A percentile compares a stretch with the other conserved stretches of the same genome.
These are phyloP conservation scores for Acmispon strigosus DNA, from an alignment of 306 rosid species.

Conservation along the genomic window DNA sequence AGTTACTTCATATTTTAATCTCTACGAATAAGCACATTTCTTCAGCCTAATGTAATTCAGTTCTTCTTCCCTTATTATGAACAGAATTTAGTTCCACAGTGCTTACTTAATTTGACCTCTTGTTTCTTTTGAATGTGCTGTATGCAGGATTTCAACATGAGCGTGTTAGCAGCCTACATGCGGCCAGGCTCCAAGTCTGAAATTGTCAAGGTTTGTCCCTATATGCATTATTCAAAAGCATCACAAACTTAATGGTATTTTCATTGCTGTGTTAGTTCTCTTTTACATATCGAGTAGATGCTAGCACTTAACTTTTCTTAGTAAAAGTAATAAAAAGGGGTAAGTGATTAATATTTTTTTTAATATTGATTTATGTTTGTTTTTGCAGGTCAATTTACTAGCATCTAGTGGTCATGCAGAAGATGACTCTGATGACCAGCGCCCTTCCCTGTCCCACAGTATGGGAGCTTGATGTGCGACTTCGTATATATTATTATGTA, in stretches of 20 bases:
- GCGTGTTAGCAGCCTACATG: conserved; percentile 72
- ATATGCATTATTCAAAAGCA: conserved; percentile 12
- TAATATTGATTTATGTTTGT: not conserved
- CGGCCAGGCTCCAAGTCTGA: conserved; percentile 73
- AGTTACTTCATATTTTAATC: not conserved
- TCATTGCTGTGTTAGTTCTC: not conserved
- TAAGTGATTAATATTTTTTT: too few species aligned
- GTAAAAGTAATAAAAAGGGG: too few species aligned
- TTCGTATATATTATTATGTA: conserved; percentile 7
- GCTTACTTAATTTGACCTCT: conserved; percentile 11
- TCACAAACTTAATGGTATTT: not conserved
- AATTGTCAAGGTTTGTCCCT: conserved; percentile 59
- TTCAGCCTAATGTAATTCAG: not conserved
- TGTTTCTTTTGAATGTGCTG: conserved; percentile 17
- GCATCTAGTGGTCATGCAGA: conserved; percentile 40
- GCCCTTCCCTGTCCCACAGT: conserved; percentile 34
- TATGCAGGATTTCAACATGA: conserved; percentile 74
- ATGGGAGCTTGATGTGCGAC: conserved; percentile 59
- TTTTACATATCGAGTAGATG: not conserved
- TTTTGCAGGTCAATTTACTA: conserved; percentile 58
- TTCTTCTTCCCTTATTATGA: not conserved
- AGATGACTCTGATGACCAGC: conserved; percentile 29
- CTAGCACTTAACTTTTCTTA: too few species aligned
- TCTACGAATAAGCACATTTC: not conserved
- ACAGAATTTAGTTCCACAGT: not conserved